A percentile compares a stretch with the other conserved stretches of the same genome.
These are phyloP conservation scores for Cyclocybe aegerita DNA, from an alignment of 768 basidiomycete genomes.

Conservation along the genomic window DNA sequence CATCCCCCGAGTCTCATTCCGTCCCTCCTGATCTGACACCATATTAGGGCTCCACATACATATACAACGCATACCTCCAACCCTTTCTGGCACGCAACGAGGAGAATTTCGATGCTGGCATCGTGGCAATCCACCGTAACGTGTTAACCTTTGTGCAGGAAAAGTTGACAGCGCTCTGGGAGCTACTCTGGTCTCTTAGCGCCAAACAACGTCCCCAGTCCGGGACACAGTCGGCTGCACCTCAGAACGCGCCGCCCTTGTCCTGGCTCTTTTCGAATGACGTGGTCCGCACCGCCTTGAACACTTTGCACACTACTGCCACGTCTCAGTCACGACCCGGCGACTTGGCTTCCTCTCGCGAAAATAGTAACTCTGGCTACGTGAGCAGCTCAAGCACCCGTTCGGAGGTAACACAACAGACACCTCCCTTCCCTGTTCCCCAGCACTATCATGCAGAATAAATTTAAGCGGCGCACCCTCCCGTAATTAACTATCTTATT, in stretches of 20 bases:
- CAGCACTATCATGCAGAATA: conserved; percentile 21
- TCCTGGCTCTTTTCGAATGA: conserved; percentile 20
- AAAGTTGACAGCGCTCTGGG: conserved; percentile 48
- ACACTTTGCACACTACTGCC: conserved; percentile 15
- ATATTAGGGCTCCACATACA: conserved; percentile 61
- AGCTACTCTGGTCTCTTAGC: conserved; percentile 41
- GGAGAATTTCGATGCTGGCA: conserved; percentile 55
- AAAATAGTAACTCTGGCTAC: conserved; percentile 7
- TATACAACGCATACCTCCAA: conserved; percentile 59
- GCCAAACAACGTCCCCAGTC: conserved; percentile 36
- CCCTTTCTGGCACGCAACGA: conserved; percentile 65
- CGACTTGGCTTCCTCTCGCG: background rate
- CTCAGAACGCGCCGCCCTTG: conserved; percentile 13
- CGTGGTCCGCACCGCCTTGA: conserved; percentile 17
- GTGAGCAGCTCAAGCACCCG: conserved; percentile 3
- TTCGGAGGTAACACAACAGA: conserved; percentile 1
- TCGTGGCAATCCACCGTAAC: conserved; percentile 54
- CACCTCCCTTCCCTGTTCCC: conserved; percentile 42
- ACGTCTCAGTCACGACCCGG: background rate
- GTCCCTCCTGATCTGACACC: conserved; percentile 7
- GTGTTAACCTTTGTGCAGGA: conserved; percentile 53
- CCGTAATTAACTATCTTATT: background rate
- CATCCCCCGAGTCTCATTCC: background rate
- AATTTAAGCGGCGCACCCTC: too few species aligned
- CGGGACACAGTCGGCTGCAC: conserved; percentile 21